Evolutionary conservation across 2,329 filamentous ascomycete genomes (phyloP), one percentile per base, ranked within the genome.

Genomic region (Colletotrichum abscissum): DNA sequence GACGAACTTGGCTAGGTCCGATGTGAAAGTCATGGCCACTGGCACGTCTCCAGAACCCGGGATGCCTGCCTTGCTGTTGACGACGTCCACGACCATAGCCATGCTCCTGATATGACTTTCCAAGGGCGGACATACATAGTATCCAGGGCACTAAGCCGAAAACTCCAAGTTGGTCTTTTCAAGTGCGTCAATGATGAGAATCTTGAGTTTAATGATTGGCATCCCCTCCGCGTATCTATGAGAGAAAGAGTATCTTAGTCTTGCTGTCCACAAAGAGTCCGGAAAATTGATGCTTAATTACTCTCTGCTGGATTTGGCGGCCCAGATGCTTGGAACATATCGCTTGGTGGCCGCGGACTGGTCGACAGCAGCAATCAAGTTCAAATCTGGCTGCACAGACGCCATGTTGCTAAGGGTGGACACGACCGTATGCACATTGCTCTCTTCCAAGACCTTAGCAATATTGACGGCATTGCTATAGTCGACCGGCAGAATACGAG

Each of bases 401-500:
- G 77, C 75, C 63, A 77, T 72, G 56, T 84, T 77, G 9, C 76
- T 76, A 24, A 88, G 78, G 2, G 83, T 77, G 0, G 84, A 87
- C 42, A 88, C 82, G 58, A 88, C 76, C 1, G 84, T 86, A 54
- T 87, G 78, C 26, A 87, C 76, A 78, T 82, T 81, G 75, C 86
- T 79, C 42, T 78, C 76, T 63, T 80, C 78, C 12, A 83, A 78
- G 1, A 75, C 38, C 24, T 74, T 72, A 49, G 72, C 64, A 9
- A 81, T 6, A 22, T 38, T 66, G 3, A 65, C 68, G 19, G 79
- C 66, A 42, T 77, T 70, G 55, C 46, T 26, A 67, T 82, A 82
- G 75, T 82, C 76, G 12, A 79, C 77, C 0, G 73, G 63, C 6
- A 81, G 19, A 24, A 80, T 75, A 24, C 57, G 76, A 0, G 73